Evolutionary conservation across 2,329 filamentous ascomycete species (phyloP), one percentile per base, ranked within the genome.

Genomic region (Leptographium galeiforme): DNA sequence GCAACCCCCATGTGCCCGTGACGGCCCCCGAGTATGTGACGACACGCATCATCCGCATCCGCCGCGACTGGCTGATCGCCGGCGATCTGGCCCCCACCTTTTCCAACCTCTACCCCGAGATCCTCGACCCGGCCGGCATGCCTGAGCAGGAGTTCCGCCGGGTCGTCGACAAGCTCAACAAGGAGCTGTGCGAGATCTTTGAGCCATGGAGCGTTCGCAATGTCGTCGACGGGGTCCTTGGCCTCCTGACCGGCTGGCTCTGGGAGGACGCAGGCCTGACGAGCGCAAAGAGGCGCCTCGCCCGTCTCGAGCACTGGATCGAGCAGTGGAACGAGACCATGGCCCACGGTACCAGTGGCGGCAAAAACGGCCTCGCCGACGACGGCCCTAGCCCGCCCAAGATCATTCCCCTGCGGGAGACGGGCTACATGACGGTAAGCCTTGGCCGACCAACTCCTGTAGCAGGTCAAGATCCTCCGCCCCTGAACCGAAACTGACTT

Each of bases 91-190:
- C 90, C 1, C 93, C 93, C 0, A 89, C 90, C 0, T 97, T 94
- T 65, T 93, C 88, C 16, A 96, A 97, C 62, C 74, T 96, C 3
- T 98, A 98, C 63, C 93, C 93, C 0, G 93, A 98, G 65, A 95
- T 98, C 55, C 74, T 98, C 8, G 90, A 96, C 59, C 88, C 89
- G 0, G 81, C 80, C 0, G 81, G 90, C 36, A 71, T 98, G 45
- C 77, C 81, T 1, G 93, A 98, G 66, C 83, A 84, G 55, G 88
- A 95, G 61, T 98, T 98, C 63, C 81, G 93, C 4, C 75, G 76
- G 12, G 71, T 97, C 34, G 81, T 98, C 53, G 82, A 89, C 55
- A 86, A 83, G 62, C 76, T 97, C 52, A 98, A 98, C 63, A 70
- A 78, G 13, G 82, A 88, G 58, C 71, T 97, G 16, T 71, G 85